Evolutionary conservation across 345 rosid genomes (phyloP).

Genomic region (Salix dunnii): DNA sequence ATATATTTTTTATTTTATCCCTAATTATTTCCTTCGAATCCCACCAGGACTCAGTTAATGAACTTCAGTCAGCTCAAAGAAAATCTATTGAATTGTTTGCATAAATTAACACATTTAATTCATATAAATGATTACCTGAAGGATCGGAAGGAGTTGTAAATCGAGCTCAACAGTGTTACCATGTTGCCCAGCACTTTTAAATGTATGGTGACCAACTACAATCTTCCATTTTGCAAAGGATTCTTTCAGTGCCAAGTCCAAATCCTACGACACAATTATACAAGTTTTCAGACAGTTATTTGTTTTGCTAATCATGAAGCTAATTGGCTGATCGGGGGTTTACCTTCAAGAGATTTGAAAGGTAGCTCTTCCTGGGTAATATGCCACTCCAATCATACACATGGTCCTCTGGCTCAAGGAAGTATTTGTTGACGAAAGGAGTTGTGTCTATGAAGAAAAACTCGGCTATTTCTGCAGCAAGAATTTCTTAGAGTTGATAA

Average conservation of each 20-base stretch:
- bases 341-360: conserved; percentile 46
- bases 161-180: conserved; percentile 54
- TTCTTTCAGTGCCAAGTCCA: conserved; percentile 37
- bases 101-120: not conserved
- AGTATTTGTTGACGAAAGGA: conserved; percentile 57
- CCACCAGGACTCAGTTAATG: too few relatives aligned
- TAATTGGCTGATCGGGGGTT: too few relatives aligned
- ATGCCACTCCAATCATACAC: conserved; percentile 62
- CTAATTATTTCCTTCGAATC: too few relatives aligned
- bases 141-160: conserved; percentile 51
- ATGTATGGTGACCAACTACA: conserved; percentile 79
- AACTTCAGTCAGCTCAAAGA: too few relatives aligned
- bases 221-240: conserved; percentile 68
- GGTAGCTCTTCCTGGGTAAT: conserved; percentile 42
- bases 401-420: conserved; percentile 36
- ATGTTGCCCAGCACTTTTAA: conserved; percentile 66
- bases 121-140: conserved; percentile 37
- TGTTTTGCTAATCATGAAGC: too few relatives aligned
- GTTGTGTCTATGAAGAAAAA: conserved; percentile 66
- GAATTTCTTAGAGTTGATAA: too few relatives aligned
- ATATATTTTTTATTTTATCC: too few relatives aligned
- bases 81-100: too few relatives aligned
- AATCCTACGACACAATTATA: conserved; percentile 22
- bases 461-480: conserved; percentile 41
- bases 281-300: too few relatives aligned